Evolutionary conservation across 2,329 filamentous ascomycete genomes (phyloP), one percentile per base, ranked within the genome.

Genomic region (Stemphylium beticola): DNA sequence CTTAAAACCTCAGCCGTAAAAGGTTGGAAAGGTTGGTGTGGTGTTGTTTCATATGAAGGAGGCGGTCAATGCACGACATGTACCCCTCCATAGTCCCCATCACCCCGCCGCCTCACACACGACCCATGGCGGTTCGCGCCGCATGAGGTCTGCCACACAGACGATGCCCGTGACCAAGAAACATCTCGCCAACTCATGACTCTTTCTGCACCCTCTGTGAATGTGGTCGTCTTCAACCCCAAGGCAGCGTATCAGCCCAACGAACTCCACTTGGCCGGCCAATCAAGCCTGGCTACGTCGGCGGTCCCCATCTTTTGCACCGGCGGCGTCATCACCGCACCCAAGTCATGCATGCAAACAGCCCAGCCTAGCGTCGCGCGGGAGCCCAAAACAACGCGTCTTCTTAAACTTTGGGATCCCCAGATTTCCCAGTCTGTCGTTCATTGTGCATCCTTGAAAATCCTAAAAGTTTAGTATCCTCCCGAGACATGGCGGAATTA

Each of bases 241-340:
- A 53, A 65, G 63, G 65, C 69, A 67, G 50, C 71, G 59, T 72
- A 66, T 74, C 57, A 67, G 53, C 42, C 53, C 52, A 51, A 47
- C 49, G 15, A 45, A 55, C 67, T 66, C 70, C 68, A 69, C 66
- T 43, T 32, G 11, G 32, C 8, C 36, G 46, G 39, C 72, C 72
- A 74, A 74, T 74, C 62, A 72, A 57, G 47, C 45, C 22, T 34
- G 67, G 71, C 71, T 72, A 73, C 71, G 71, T 74, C 71, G 65
- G 68, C 57, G 62, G 64, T 62, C 67, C 55, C 57, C 64, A 69
- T 64, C 66, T 50, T 55, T 57, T 53, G 36, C 49, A 53, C 40
- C 8, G 57, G 53, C 66, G 65, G 62, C 62, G 68, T 66, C 69
- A 72, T 66, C 69, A 72, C 71, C 67, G 65, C 61, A 67, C 66